phyloP scores from a whole-genome alignment of 1,284 basidiomycete genomes.

The Boletellus deceptivus region DNA sequence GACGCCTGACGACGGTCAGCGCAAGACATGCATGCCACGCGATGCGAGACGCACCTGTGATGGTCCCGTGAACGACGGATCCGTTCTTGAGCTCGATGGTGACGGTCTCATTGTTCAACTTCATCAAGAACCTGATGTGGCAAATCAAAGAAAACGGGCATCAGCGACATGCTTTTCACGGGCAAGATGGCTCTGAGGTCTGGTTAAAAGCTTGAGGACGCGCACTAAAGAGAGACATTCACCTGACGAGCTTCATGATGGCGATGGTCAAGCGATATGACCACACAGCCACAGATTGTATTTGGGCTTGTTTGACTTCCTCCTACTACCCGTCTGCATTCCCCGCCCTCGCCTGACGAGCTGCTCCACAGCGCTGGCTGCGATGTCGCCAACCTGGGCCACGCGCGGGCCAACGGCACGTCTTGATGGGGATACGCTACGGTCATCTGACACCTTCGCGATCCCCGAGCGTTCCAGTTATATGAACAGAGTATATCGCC shows the following conservation, averaged over 20 bases:
- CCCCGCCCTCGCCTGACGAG: neutral
- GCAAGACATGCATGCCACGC: neutral
- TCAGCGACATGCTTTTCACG: slow-evolving; percentile 13
- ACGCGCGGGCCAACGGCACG: too few species aligned
- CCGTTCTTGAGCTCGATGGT: slow-evolving; percentile 99
- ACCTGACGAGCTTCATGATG: slow-evolving; percentile 56
- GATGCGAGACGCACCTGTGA: slow-evolving; percentile 70
- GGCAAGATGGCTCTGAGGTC: slow-evolving; percentile 12
- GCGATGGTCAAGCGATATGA: slow-evolving; percentile 28
- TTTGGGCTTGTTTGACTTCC: slow-evolving; percentile 24
- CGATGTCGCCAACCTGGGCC: too few species aligned
- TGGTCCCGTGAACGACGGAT: slow-evolving; percentile 92
- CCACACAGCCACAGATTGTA: slow-evolving; percentile 19
- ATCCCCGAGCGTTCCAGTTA: neutral
- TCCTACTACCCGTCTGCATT: too few species aligned
- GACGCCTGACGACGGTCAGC: slow-evolving; percentile 56
- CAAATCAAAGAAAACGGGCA: slow-evolving; percentile 17
- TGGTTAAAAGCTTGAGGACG: slow-evolving; percentile 9
- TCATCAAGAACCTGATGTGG: slow-evolving; percentile 89
- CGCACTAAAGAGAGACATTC: slow-evolving; percentile 11
- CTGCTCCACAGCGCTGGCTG: too few species aligned
- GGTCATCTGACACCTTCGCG: neutral
- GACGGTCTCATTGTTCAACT: slow-evolving; percentile 99
- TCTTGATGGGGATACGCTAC: too few species aligned
- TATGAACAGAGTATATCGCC: neutral